Conservation (phyloP, 2,329 filamentous ascomycete species). For the Ceratocystis destructans region DNA sequence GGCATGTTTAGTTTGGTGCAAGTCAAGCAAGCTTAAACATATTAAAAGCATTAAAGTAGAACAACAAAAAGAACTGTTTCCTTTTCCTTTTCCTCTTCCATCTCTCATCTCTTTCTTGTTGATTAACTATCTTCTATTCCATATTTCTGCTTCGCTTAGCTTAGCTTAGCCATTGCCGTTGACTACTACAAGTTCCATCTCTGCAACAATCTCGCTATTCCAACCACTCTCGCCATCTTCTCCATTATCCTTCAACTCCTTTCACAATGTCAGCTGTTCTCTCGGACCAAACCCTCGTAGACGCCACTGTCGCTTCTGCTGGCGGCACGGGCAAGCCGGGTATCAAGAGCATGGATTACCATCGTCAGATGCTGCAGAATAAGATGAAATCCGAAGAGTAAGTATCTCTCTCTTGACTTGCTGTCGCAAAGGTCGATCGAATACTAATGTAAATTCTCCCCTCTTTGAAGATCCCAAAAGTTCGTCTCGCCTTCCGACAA, state of each 20-base stretch:
- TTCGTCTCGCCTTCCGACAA: constrained; percentile 78
- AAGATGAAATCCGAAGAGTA: constrained; percentile 54
- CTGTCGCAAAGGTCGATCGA: not conserved
- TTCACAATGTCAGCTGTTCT: constrained; percentile 1
- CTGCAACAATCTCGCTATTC: not conserved
- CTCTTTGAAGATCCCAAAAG: constrained; percentile 30
- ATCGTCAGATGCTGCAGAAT: constrained; percentile 59
- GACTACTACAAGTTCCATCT: not conserved
- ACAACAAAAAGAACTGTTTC: not conserved
- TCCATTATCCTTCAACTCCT: not conserved
- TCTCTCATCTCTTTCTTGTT: not conserved
- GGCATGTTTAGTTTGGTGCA: no score
- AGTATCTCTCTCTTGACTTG: constrained; percentile 24
- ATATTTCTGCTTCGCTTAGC: not conserved
- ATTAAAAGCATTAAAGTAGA: not conserved
- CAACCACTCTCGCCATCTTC: not conserved
- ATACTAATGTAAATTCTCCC: constrained; percentile 5
- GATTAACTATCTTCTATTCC: not conserved
- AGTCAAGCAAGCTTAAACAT: not conserved
- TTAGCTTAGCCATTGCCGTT: not conserved
- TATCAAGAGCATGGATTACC: constrained; percentile 60
- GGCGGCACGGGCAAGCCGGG: constrained; percentile 30
- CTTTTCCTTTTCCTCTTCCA: not conserved
- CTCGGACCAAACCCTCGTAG: not conserved
- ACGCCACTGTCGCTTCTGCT: constrained; percentile 23